These are phyloP conservation scores for Plantago elongata DNA, from an alignment of 257 asterid genomes.

Conservation along the genomic window DNA sequence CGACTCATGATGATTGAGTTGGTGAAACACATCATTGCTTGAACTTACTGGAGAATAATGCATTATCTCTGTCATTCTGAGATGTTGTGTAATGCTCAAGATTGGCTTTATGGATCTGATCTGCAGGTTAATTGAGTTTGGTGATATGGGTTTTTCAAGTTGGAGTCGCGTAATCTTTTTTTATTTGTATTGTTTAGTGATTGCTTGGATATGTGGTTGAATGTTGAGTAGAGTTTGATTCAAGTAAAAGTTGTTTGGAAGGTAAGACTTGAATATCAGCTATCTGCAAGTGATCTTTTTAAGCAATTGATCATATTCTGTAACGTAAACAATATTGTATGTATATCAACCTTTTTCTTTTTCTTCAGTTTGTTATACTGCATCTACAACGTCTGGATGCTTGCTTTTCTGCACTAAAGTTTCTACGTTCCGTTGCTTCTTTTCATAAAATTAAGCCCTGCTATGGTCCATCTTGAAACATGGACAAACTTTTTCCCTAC, in stretches of 20 bases:
- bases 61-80: constrained; percentile 46
- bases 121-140: constrained; percentile 8
- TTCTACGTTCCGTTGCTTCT: not conserved
- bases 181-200: not conserved
- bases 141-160: not conserved
- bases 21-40: constrained; percentile 38
- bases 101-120: constrained; percentile 23
- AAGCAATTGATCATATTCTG: too few species aligned
- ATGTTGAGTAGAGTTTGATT: constrained; percentile 49
- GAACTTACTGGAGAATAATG: constrained; percentile 47
- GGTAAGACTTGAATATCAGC: constrained; percentile 36
- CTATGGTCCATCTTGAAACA: too few species aligned
- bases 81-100: constrained; percentile 34
- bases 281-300: too few species aligned
- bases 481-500: too few species aligned
- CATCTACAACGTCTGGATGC: too few species aligned
- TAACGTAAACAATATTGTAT: too few species aligned
- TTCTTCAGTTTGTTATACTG: too few species aligned
- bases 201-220: not conserved
- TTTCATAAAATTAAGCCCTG: not conserved
- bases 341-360: too few species aligned
- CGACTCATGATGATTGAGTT: constrained; percentile 32
- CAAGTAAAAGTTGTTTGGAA: constrained; percentile 62
- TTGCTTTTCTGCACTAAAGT: not conserved
- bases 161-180: too few species aligned